Conservation (phyloP, 768 basidiomycete species). For the Pholiota microspora region DNA sequence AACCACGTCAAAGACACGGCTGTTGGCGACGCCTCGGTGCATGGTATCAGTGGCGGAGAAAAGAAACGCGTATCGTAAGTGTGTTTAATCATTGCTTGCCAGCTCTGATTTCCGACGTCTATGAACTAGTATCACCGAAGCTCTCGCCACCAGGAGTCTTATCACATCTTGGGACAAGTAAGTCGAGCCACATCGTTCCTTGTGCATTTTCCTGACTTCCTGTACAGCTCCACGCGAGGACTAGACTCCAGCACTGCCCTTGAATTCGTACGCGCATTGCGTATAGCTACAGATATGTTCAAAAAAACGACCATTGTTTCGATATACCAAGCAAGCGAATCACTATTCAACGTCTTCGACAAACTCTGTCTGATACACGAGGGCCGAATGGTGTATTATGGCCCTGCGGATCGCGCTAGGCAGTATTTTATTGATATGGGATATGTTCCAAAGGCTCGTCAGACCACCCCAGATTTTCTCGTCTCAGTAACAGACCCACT, state of each 20-base stretch:
- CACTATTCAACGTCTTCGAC: conserved; percentile 60
- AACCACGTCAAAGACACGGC: conserved; percentile 67
- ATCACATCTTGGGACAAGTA: conserved; percentile 81
- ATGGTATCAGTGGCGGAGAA: conserved; percentile 77
- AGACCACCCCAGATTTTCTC: conserved; percentile 66
- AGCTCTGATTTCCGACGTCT: not conserved
- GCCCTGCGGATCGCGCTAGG: conserved; percentile 59
- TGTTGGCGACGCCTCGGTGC: conserved; percentile 74
- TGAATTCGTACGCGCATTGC: conserved; percentile 67
- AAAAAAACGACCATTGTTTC: conserved; percentile 66
- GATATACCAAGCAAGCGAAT: conserved; percentile 82
- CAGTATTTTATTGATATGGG: conserved; percentile 77
- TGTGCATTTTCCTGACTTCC: not conserved
- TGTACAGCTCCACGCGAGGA: conserved; percentile 59
- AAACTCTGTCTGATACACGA: conserved; percentile 78
- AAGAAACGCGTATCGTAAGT: conserved; percentile 73
- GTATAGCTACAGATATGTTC: conserved; percentile 59
- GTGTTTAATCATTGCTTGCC: not conserved
- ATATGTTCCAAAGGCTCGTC: conserved; percentile 54
- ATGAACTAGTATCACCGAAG: conserved; percentile 52
- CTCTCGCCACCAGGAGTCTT: conserved; percentile 57
- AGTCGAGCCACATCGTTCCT: conserved; percentile 14
- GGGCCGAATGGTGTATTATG: conserved; percentile 76
- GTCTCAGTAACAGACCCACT: conserved; percentile 58
- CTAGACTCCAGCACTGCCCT: conserved; percentile 71